These are phyloP conservation scores for Penicillium longicatenatum DNA, from an alignment of 495 filamentous ascomycete species.

Conservation along the genomic window DNA sequence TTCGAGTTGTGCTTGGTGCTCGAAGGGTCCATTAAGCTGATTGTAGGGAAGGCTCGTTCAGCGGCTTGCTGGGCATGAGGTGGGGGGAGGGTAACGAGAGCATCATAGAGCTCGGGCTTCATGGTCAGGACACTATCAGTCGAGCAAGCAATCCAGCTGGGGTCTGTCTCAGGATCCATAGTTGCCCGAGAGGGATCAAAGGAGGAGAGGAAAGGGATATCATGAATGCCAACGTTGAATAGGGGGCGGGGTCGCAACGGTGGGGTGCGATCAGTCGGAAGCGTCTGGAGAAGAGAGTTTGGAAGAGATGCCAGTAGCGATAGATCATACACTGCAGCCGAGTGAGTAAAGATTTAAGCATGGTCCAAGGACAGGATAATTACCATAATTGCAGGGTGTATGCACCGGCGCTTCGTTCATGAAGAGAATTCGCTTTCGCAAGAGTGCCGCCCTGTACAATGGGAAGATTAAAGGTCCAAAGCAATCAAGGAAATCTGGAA, in stretches of 20 bases:
- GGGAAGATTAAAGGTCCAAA: conserved; percentile 93
- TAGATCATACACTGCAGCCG: conserved; percentile 76
- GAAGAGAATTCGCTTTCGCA: conserved; percentile 86
- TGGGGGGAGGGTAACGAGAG: conserved; percentile 78
- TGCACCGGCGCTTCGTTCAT: conserved; percentile 83
- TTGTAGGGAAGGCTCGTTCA: conserved; percentile 70
- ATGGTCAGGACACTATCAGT: conserved; percentile 88
- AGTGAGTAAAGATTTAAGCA: conserved; percentile 15
- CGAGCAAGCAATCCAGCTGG: conserved; percentile 90
- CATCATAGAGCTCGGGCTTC: conserved; percentile 84
- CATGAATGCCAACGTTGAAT: conserved; percentile 89
- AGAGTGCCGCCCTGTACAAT: conserved; percentile 81
- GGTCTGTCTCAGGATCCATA: conserved; percentile 49
- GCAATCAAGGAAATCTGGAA: conserved; percentile 71
- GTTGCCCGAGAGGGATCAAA: conserved; percentile 27
- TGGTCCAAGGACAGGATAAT: not conserved
- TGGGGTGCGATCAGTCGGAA: conserved; percentile 40
- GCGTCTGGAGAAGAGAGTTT: conserved; percentile 64
- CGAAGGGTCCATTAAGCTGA: conserved; percentile 43
- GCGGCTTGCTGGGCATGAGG: conserved; percentile 56
- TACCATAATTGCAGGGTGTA: conserved; percentile 85
- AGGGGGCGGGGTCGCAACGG: conserved; percentile 75
- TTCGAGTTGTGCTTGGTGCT: conserved; percentile 28
- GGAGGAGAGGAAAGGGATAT: conserved; percentile 74
- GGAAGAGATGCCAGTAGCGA: conserved; percentile 83